These are phyloP conservation scores for Cladosporium sphaerospermum DNA, from an alignment of 2,329 filamentous ascomycete species.

Conservation along the genomic window DNA sequence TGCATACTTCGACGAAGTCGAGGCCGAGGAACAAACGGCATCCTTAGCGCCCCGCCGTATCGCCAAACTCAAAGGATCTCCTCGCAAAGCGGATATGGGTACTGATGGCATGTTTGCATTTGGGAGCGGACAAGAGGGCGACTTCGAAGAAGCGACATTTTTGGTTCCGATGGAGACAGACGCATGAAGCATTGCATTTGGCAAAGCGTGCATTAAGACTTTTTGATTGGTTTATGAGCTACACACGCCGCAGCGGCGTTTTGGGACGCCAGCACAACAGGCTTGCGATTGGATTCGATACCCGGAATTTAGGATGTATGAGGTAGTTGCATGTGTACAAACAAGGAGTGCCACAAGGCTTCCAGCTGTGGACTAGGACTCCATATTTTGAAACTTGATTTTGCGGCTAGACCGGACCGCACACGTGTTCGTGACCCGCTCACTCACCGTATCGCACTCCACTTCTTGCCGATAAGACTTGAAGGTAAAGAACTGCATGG, in stretches of 20 bases:
- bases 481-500: too few relatives aligned
- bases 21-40: conserved; percentile 12
- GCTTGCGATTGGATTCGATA: neutral
- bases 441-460: too few relatives aligned
- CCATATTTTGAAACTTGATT: too few relatives aligned
- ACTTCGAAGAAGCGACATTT: conserved; percentile 67
- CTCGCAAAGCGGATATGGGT: conserved; percentile 30
- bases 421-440: too few relatives aligned
- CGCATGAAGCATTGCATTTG: neutral
- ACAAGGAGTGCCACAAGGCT: too few relatives aligned
- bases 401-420: too few relatives aligned
- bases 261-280: neutral
- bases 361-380: too few relatives aligned
- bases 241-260: neutral
- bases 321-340: too few relatives aligned
- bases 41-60: conserved; percentile 13
- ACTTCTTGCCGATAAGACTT: too few relatives aligned
- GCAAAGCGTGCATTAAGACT: neutral
- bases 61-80: conserved; percentile 26
- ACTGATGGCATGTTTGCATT: conserved; percentile 27
- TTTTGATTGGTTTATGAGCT: neutral
- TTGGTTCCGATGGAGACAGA: conserved; percentile 27
- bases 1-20: conserved; percentile 25
- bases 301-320: neutral
- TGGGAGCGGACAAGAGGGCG: conserved; percentile 29